Conservation (phyloP, 2,329 filamentous ascomycete species). For the Hypomyces perniciosus region DNA sequence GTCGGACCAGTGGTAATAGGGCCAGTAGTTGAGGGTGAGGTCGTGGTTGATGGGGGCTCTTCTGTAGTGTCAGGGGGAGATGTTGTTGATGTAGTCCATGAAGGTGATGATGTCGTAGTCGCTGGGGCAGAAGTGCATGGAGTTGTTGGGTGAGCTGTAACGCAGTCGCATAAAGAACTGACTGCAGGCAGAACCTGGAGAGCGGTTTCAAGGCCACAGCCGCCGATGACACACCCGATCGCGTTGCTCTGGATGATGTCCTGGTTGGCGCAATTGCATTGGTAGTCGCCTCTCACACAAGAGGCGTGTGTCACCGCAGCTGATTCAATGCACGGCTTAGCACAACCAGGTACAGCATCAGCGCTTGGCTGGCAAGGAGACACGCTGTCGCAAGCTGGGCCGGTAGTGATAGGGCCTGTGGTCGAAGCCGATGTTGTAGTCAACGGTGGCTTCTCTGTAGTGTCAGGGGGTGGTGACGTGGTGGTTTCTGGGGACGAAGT, state of each 20-base stretch:
- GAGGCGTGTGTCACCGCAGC: conserved; percentile 11
- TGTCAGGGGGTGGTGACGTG: not conserved
- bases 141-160: conserved; percentile 15
- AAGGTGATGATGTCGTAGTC: not conserved
- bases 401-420: not conserved
- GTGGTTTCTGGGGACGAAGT: not conserved
- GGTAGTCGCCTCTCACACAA: conserved; percentile 13
- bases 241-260: conserved; percentile 14
- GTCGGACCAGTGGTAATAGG: conserved; percentile 13
- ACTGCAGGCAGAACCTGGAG: conserved; percentile 18
- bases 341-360: conserved; percentile 15
- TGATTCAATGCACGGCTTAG: conserved; percentile 14
- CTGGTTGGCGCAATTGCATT: conserved; percentile 15
- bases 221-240: conserved; percentile 19
- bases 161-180: conserved; percentile 19
- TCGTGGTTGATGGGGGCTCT: not conserved
- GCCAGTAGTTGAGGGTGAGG: conserved; percentile 7
- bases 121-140: conserved; percentile 6
- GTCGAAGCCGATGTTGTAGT: conserved; percentile 1
- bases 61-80: not conserved
- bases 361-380: conserved; percentile 12
- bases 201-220: conserved; percentile 16
- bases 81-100: not conserved
- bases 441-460: not conserved
- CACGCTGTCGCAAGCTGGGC: not conserved